A percentile compares a stretch with the other conserved stretches of the same genome.
Conservation (phyloP, 257 asterid genomes). For the Solanum pimpinellifolium region DNA sequence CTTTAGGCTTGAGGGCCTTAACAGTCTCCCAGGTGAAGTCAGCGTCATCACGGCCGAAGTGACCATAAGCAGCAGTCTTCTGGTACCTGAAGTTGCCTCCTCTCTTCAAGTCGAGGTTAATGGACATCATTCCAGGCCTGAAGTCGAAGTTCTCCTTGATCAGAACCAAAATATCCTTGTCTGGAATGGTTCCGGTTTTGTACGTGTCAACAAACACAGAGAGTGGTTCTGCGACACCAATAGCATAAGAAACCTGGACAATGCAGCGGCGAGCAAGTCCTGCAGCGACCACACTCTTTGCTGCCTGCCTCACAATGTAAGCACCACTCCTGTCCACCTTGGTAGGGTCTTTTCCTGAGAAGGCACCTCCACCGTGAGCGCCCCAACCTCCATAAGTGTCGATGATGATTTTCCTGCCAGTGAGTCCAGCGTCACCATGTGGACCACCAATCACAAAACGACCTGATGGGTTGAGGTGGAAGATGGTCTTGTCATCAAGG, state of each 20-base stretch:
- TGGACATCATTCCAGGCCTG: constrained; percentile 76
- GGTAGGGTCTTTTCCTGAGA: constrained; percentile 61
- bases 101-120: constrained; percentile 52
- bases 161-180: constrained; percentile 45
- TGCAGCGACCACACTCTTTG: constrained; percentile 61
- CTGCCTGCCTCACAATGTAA: constrained; percentile 57
- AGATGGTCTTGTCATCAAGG: constrained; percentile 57
- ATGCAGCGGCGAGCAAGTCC: constrained; percentile 68
- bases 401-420: constrained; percentile 51
- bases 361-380: constrained; percentile 72
- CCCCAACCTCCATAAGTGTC: constrained; percentile 78
- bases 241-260: constrained; percentile 59
- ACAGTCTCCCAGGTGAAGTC: constrained; percentile 73
- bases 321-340: constrained; percentile 75
- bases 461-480: constrained; percentile 65
- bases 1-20: constrained; percentile 52
- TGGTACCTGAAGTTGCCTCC: constrained; percentile 64
- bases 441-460: constrained; percentile 64
- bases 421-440: constrained; percentile 62
- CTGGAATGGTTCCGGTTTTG: constrained; percentile 55
- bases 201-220: constrained; percentile 58
- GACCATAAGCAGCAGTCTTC: constrained; percentile 71
- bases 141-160: constrained; percentile 59
- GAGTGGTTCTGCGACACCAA: constrained; percentile 67
- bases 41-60: constrained; percentile 55